phyloP scores from a whole-genome alignment of 2,329 filamentous ascomycete genomes.

The Calonectria naviculata region DNA sequence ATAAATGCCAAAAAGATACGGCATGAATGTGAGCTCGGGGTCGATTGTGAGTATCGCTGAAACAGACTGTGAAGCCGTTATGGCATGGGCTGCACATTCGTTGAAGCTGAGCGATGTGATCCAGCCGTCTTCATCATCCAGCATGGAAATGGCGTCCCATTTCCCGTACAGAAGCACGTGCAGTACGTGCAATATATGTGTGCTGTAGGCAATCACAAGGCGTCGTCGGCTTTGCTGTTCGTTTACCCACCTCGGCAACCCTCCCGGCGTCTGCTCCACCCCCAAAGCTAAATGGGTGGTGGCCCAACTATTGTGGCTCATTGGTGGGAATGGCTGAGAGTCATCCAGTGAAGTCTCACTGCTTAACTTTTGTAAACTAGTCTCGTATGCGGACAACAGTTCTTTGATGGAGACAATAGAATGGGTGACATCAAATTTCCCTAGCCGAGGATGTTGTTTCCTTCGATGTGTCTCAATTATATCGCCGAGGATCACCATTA shows the following conservation, averaged over 20 bases:
- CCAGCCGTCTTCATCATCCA: conserved; percentile 61
- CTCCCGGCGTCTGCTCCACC: not conserved
- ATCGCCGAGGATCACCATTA: conserved; percentile 61
- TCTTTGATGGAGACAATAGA: conserved; percentile 29
- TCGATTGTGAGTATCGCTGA: conserved; percentile 59
- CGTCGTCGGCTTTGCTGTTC: conserved; percentile 40
- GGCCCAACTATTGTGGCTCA: not conserved
- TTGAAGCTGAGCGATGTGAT: conserved; percentile 58
- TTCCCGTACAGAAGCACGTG: conserved; percentile 60
- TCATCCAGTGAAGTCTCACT: not conserved
- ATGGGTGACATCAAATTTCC: conserved; percentile 25
- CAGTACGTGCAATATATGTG: conserved; percentile 59
- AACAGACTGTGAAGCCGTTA: conserved; percentile 58
- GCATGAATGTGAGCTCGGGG: conserved; percentile 62
- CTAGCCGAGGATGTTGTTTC: conserved; percentile 55
- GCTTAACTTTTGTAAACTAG: conserved; percentile 34
- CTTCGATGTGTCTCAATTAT: conserved; percentile 60
- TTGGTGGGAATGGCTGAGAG: not conserved
- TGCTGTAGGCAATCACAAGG: conserved; percentile 59
- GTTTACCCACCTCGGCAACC: not conserved
- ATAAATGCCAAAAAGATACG: conserved; percentile 64
- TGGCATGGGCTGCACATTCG: conserved; percentile 58
- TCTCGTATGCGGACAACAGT: conserved; percentile 51
- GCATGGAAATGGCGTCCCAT: conserved; percentile 61
- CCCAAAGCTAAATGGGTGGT: not conserved